Conservation (phyloP, 1,139 yeast genomes). For the Pichia sp. region DNA sequence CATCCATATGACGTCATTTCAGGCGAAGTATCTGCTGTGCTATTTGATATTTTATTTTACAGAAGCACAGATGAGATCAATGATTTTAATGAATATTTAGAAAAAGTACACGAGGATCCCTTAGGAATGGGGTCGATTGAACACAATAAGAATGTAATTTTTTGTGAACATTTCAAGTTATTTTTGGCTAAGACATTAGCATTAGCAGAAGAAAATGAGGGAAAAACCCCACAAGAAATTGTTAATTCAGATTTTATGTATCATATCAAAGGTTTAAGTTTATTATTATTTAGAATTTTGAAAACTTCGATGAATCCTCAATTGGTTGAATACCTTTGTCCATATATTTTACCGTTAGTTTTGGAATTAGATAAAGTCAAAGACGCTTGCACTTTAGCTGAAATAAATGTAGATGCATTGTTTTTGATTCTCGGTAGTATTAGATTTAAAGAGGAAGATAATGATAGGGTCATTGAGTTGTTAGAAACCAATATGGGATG, state of each 20-base stretch:
- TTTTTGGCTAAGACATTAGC: conserved; percentile 20
- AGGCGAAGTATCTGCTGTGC: conserved; percentile 58
- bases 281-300: conserved; percentile 32
- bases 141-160: conserved; percentile 11
- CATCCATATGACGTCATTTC: conserved; percentile 78
- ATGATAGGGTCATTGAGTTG: conserved; percentile 41
- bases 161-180: conserved; percentile 16
- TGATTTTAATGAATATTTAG: conserved; percentile 40
- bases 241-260: conserved; percentile 43
- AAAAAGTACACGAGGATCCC: conserved; percentile 33
- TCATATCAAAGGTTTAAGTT: conserved; percentile 35
- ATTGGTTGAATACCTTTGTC: conserved; percentile 37
- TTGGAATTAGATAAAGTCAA: conserved; percentile 61
- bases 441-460: conserved; percentile 18
- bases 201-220: conserved; percentile 18
- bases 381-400: conserved; percentile 76
- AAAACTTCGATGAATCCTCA: conserved; percentile 38
- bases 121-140: conserved; percentile 22
- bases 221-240: conserved; percentile 40
- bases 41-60: conserved; percentile 51
- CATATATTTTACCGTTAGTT: conserved; percentile 63
- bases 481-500: conserved; percentile 41
- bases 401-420: conserved; percentile 31
- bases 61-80: conserved; percentile 46
- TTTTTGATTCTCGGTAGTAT: conserved; percentile 24